These are phyloP conservation scores for Kregervanrija pseudodelftensis DNA, from an alignment of 805 yeast species.

Conservation along the genomic window DNA sequence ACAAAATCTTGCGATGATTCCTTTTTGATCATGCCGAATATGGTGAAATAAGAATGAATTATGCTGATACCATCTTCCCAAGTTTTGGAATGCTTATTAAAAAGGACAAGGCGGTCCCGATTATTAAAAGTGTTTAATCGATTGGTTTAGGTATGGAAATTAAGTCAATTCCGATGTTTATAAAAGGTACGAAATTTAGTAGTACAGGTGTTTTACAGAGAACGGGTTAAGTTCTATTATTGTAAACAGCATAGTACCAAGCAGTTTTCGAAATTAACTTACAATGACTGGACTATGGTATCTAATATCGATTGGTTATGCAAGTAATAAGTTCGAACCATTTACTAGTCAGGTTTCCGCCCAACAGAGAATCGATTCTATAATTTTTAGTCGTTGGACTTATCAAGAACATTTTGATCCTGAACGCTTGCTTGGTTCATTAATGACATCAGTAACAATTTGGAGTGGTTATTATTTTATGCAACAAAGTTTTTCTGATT, in stretches of 20 bases:
- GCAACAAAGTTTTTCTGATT: conserved; percentile 12
- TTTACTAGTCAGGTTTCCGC: conserved; percentile 23
- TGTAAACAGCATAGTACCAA: conserved; percentile 6
- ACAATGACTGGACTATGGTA: conserved; percentile 22
- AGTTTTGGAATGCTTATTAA: conserved; percentile 13
- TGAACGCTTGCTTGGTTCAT: conserved; percentile 30
- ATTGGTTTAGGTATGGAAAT: conserved; percentile 14
- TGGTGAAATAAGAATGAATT: conserved; percentile 11
- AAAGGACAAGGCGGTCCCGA: conserved; percentile 5
- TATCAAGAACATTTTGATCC: conserved; percentile 27
- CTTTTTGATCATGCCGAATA: conserved; percentile 15
- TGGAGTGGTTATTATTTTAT: conserved; percentile 30
- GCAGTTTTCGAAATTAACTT: conserved; percentile 1
- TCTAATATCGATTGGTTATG: conserved; percentile 16
- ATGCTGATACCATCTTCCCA: conserved; percentile 19
- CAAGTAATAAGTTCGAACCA: conserved; percentile 20
- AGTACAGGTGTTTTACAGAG: conserved; percentile 17
- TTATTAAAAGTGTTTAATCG: conserved; percentile 10
- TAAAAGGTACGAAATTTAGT: conserved; percentile 11
- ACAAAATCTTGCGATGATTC: conserved; percentile 13
- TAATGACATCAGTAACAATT: conserved; percentile 28
- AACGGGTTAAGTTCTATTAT: conserved; percentile 14
- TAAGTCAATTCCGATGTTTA: conserved; percentile 11
- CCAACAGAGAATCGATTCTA: conserved; percentile 25
- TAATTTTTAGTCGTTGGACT: conserved; percentile 15